Evolutionary conservation across 1,284 basidiomycete species (phyloP), one percentile per base, ranked within the genome.

Genomic region (Ceratobasidium sp.): DNA sequence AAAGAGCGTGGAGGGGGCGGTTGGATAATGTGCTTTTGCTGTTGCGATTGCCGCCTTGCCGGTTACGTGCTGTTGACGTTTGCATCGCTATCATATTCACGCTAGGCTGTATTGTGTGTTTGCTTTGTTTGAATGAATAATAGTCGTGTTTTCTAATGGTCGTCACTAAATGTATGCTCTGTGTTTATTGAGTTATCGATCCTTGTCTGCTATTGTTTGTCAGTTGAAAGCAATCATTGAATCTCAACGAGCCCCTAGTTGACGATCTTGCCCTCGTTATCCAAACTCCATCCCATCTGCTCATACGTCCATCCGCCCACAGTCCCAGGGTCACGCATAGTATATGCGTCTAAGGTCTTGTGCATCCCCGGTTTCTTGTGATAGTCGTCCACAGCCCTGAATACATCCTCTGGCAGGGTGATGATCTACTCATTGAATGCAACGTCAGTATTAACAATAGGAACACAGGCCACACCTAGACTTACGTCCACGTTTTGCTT

Each of bases 281-380:
- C 80, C 82, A 86, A 82, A 63, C 83, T 81, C 86, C 86, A 88
- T 5, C 86, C 86, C 24, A 87, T 77, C 74, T 83, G 81, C 71
- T 86, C 85, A 69, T 85, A 85, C 31, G 84, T 85, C 86, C 86
- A 88, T 2, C 86, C 86, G 68, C 84, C 83, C 5, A 86, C 81
- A 4, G 63, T 74, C 11, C 79, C 80, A 5, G 80, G 76, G 39
- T 79, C 69, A n/a, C 61, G 62, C 27, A 74, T 48, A 72, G 83
- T 81, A 74, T 82, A 83, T 14, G 76, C 71, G 14, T 84, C 74
- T 39, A 87, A 77, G 4, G 84, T 84, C 48, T 80, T 81, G 78
- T 88, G 86, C 85, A 84, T 85, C 7, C 84, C 85, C 4, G 85
- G 83, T 74, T 83, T 78, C 66, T 78, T 79, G 78, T 88, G 86